Conservation (phyloP, 345 rosid species). For the Durio zibethinus region DNA sequence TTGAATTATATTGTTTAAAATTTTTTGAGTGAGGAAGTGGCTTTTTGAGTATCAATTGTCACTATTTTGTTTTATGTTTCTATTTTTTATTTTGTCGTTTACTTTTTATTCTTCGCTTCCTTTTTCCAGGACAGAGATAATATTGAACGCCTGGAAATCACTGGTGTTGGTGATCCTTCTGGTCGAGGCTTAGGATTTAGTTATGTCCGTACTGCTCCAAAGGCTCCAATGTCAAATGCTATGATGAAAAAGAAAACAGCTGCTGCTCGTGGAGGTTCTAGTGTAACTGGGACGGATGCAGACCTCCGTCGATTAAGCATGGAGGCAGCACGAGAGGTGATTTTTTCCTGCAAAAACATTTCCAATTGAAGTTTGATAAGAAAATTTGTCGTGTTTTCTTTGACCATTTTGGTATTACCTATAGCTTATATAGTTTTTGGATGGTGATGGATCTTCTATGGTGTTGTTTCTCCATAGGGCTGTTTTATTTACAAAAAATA, state of each 20-base stretch:
- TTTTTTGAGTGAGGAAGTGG: background rate
- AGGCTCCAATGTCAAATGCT: constrained; percentile 81
- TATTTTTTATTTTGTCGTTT: background rate
- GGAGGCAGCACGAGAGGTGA: constrained; percentile 99
- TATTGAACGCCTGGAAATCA: constrained; percentile 95
- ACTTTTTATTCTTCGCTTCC: background rate
- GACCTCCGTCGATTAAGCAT: constrained; percentile 97
- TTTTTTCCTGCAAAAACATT: constrained; percentile 12
- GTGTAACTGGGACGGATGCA: constrained; percentile 98
- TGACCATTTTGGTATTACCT: no score
- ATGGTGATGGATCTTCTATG: background rate
- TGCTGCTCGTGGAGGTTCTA: constrained; percentile 79
- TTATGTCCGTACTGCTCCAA: constrained; percentile 84
- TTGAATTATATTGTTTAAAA: background rate
- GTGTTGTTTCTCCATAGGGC: background rate
- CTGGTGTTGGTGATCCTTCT: constrained; percentile 99
- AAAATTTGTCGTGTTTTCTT: background rate
- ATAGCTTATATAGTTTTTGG: background rate
- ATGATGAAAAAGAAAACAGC: constrained; percentile 77
- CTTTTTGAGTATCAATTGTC: background rate
- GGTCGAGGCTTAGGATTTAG: constrained; percentile 98
- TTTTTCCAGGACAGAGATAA: constrained; percentile 82
- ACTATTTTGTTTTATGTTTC: background rate
- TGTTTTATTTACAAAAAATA: background rate
- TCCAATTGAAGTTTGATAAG: background rate